phyloP scores from a whole-genome alignment of 2,329 filamentous ascomycete species.

The Neobulgaria alba region DNA sequence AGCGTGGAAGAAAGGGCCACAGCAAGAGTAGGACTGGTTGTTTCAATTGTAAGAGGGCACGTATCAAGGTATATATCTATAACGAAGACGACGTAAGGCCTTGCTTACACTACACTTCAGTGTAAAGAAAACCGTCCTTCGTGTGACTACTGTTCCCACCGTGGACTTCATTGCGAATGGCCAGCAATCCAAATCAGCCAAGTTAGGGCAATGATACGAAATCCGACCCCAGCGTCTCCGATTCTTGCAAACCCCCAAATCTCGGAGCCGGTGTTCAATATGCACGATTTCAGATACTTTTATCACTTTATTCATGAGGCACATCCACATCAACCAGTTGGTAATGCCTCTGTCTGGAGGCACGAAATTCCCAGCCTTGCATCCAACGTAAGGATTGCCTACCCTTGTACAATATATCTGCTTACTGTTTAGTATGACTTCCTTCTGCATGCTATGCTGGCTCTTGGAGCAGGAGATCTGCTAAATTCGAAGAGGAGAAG shows the following conservation, averaged over 20 bases:
- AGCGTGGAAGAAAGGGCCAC: constrained; percentile 37
- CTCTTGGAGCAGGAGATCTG: constrained; percentile 58
- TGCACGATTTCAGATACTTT: constrained; percentile 60
- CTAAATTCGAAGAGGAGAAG: no score
- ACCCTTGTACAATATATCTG: not conserved
- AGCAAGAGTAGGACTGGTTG: constrained; percentile 59
- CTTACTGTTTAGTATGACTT: constrained; percentile 45
- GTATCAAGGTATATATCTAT: constrained; percentile 45
- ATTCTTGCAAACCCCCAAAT: constrained; percentile 21
- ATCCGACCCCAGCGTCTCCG: constrained; percentile 1
- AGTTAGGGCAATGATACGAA: constrained; percentile 22
- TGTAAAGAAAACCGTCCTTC: constrained; percentile 56
- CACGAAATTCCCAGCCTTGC: constrained; percentile 60
- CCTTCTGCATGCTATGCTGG: constrained; percentile 62
- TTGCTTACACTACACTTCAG: constrained; percentile 28
- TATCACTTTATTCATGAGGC: constrained; percentile 55
- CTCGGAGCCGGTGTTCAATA: constrained; percentile 45
- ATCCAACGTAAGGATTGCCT: constrained; percentile 45
- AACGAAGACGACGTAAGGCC: no score
- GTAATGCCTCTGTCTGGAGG: constrained; percentile 58
- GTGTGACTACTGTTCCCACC: constrained; percentile 56
- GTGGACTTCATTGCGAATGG: constrained; percentile 56
- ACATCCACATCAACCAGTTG: constrained; percentile 56
- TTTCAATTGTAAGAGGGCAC: constrained; percentile 57
- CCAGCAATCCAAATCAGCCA: constrained; percentile 44